Percentiles rank a stretch among this genome's conserved stretches.
These are phyloP conservation scores for Colletotrichum shisoi DNA, from an alignment of 2,329 filamentous ascomycete genomes.

Conservation along the genomic window DNA sequence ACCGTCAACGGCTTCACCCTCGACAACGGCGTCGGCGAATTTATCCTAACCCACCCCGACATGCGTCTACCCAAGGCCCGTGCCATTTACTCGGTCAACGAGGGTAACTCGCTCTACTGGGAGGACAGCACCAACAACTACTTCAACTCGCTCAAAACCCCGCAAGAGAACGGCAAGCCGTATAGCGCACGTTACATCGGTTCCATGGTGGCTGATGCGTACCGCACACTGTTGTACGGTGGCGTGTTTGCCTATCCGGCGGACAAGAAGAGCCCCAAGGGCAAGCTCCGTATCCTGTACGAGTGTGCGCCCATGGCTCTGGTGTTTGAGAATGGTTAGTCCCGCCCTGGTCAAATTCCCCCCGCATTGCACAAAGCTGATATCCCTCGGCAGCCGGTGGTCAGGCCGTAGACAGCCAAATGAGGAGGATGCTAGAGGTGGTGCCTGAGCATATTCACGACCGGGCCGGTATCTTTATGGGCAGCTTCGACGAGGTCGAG, in stretches of 20 bases:
- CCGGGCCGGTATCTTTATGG: constrained; percentile 93
- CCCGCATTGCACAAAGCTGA: constrained; percentile 9
- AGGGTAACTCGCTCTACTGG: constrained; percentile 98
- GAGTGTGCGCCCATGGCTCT: constrained; percentile 99
- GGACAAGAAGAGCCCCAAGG: constrained; percentile 98
- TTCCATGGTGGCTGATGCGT: constrained; percentile 97
- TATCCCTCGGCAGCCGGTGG: constrained; percentile 73
- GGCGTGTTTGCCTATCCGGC: constrained; percentile 98
- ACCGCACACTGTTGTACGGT: constrained; percentile 92
- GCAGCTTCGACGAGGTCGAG: constrained; percentile 92
- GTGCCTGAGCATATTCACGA: constrained; percentile 94
- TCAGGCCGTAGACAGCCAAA: constrained; percentile 88
- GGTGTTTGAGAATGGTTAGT: constrained; percentile 95
- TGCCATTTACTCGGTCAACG: constrained; percentile 96
- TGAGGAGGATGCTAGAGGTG: constrained; percentile 88
- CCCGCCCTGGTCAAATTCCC: not conserved
- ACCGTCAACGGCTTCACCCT: constrained; percentile 97
- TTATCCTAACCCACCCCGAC: constrained; percentile 95
- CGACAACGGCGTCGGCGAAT: constrained; percentile 95
- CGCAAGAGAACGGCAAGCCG: constrained; percentile 78
- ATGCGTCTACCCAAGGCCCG: constrained; percentile 85
- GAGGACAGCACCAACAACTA: constrained; percentile 85
- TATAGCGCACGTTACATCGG: constrained; percentile 97
- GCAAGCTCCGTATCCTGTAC: constrained; percentile 95
- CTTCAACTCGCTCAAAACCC: constrained; percentile 87